Evolutionary conservation across 139 green algal species (phyloP), one percentile per base, ranked within the genome.

Genomic region (Chlorella sp.): DNA sequence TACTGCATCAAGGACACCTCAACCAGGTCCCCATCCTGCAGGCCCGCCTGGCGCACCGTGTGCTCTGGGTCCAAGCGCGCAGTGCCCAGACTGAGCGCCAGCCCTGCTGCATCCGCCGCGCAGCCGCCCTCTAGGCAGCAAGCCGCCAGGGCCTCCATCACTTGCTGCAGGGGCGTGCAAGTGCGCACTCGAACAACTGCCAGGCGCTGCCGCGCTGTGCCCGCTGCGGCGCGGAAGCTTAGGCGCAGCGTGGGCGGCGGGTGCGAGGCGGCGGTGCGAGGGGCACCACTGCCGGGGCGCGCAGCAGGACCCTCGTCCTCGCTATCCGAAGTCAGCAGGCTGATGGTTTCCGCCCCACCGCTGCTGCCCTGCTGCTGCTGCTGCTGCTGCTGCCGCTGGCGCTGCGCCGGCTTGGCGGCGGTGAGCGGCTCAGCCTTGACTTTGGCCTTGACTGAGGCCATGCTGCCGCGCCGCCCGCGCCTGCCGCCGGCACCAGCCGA

Each of bases 181-280:
- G 26, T 19, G 1, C 77, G 58, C 24, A 74, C 60, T 0, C 11
- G 28, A 11, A 73, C 26, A 13, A 62, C 77, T 14, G 77, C 77
- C 40, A 83, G 41, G 28, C 22, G 36, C 40, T 82, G 34, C 76
- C 54, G 51, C 16, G 51, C 51, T 60, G 51, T 26, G 30, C 56
- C 38, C 11, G 26, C 56, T 22, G 36, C 76, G 14, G 58, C 43
- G 60, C 11, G 38, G 43, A 74, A 83, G 60, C 26, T 74, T 28
- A 83, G 77, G 28, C 60, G 77, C 77, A 83, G 60, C 34, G 60
- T 73, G 60, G 36, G 60, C 28, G 73, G 38, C 77, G 77, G 7
- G 77, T 64, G 26, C 19, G 76, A 7, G 30, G 48, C 28, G 34
- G 51, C 36, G 34, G 43, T 22, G 34, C n/a, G 32, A 7, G 75